Base-by-base conservation (phyloP, 352 stramenopile species). In the Phytopythium delawarense region DNA sequence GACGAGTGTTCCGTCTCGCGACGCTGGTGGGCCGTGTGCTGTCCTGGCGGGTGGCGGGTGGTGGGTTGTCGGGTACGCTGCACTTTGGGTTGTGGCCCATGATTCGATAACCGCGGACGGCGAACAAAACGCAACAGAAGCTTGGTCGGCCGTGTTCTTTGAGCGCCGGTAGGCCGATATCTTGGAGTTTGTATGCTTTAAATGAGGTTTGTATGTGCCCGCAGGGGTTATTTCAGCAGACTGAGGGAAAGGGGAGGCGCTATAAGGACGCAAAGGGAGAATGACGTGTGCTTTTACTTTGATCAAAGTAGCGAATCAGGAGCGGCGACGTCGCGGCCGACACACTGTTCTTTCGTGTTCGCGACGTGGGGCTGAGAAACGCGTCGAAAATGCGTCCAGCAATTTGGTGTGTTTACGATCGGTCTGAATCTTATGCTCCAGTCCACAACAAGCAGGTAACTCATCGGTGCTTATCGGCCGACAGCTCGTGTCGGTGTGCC, bases 71-170 rank as follows among this genome's bases (percentile, higher is more conserved):
- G 35, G 35, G 25, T 3, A 30, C 1, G 25, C 25, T 30, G 25
- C 25, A 4, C 25, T 30, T 30, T 30, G 25, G 25, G 25, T 30
- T 30, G 25, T 30, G n/a, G n/a, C n/a, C n/a, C n/a, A n/a, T n/a
- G n/a, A n/a, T n/a, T n/a, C n/a, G n/a, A n/a, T n/a, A n/a, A n/a
- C n/a, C n/a, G n/a, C n/a, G n/a, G n/a, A 45, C 49, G 28, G 9
- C 49, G 50, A 57, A 57, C 50, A 57, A 21, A 42, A 57, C 50
- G 50, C 28, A 57, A 57, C 50, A 57, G 49, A 39, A 39, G 25
- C 25, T 1, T 30, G 25, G 25, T 30, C 25, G 49, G 15, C 6
- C 2, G 15, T 37, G 25, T 21, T 55, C 49, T 55, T 9, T 21
- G 15, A 13, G 23, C 23, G 23, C 11, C 16, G 48, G 49, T 55